Evolutionary conservation across 352 stramenopile species (phyloP), one percentile per base, ranked within the genome.

Genomic region (Phytophthora kernoviae): DNA sequence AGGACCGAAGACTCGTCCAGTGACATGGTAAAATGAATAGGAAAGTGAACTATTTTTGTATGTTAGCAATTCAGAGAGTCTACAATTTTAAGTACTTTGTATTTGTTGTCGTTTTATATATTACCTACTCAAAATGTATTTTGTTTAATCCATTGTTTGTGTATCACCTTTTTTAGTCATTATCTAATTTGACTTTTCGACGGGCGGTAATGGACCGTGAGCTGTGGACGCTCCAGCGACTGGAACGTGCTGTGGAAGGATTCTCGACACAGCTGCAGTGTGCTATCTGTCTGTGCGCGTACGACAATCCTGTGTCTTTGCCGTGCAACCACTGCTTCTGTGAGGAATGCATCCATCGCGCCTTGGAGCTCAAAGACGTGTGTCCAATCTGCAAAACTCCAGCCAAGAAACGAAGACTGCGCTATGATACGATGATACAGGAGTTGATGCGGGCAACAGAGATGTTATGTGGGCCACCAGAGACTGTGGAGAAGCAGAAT

Each of bases 321-420:
- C 87, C 87, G 15, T 96, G 87, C 62, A 91, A 94, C 59, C 87
- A 96, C 71, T 93, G 79, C 64, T 96, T 94, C 65, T 96, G 87
- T 50, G 80, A 93, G 54, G 82, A 92, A 54, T 96, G 87, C 68
- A 96, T 96, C 68, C 75, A 92, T 58, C 83, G 83, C 48, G 81
- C 84, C 37, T 67, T 96, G 12, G 79, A 91, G 60, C 79, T 94
- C 60, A 92, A 91, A 60, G 53, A 78, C 15, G 53, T 80, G 43
- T 96, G 87, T 43, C 87, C 87, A 6, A 93, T 96, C 51, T 96
- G 87, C 75, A 96, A 94, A 68, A 65, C 79, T 44, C 78, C 81
- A 7, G 80, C 81, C 42, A 92, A 88, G 46, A 96, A 94, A 73
- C 80, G 87, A 34, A 71, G 66, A 33, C 54, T 96, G 46, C 84